Percentiles rank a stretch among this genome's conserved stretches.
Conservation (phyloP, 352 stramenopile genomes). For the Pythium sukuiense region DNA sequence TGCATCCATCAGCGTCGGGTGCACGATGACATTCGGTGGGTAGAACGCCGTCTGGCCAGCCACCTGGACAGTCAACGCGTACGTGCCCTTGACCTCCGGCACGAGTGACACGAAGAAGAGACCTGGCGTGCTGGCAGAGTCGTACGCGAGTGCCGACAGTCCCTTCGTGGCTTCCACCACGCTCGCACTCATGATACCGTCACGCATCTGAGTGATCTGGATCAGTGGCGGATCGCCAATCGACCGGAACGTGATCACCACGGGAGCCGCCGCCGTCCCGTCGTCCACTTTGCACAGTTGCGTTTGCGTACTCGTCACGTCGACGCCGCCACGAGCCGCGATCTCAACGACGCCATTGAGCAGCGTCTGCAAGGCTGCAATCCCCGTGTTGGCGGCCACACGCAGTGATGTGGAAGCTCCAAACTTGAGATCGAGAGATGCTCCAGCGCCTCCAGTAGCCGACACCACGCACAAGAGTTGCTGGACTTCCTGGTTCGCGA, state of each 20-base stretch:
- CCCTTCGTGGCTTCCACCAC: conserved; percentile 66
- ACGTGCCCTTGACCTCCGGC: conserved; percentile 76
- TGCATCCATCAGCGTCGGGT: conserved; percentile 73
- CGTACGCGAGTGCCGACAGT: conserved; percentile 70
- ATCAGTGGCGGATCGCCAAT: conserved; percentile 52
- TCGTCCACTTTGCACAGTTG: conserved; percentile 46
- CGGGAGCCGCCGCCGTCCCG: conserved; percentile 20
- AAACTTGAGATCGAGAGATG: conserved; percentile 60
- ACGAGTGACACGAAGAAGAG: conserved; percentile 86
- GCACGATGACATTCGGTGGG: conserved; percentile 75
- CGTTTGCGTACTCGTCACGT: conserved; percentile 37
- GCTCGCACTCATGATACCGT: conserved; percentile 49
- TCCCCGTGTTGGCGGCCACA: conserved; percentile 39
- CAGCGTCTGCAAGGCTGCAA: conserved; percentile 38
- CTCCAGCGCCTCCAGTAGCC: conserved; percentile 19
- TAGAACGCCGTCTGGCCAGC: conserved; percentile 50
- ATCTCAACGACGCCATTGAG: conserved; percentile 55
- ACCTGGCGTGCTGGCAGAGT: conserved; percentile 43
- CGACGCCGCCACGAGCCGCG: conserved; percentile 43
- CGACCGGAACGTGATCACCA: conserved; percentile 47
- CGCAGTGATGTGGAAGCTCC: conserved; percentile 27
- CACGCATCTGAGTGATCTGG: conserved; percentile 36
- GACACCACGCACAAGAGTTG: conserved; percentile 53
- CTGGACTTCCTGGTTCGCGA: conserved; percentile 66
- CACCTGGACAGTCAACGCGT: conserved; percentile 60